Conservation (phyloP, 2,329 filamentous ascomycete species). For the Claviceps maximensis region DNA sequence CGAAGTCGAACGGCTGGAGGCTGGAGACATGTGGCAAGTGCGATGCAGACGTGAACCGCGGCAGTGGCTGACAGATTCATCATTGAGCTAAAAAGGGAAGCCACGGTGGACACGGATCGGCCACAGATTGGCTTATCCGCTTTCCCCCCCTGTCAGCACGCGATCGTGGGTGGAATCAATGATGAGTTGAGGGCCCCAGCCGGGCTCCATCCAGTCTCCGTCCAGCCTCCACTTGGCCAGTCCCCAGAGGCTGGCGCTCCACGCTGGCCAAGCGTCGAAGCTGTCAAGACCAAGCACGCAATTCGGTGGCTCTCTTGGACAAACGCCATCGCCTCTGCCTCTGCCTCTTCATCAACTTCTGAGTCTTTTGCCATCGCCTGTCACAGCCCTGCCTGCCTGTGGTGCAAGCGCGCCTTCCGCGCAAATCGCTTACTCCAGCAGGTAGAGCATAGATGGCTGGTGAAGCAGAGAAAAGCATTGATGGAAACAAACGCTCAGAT, state of each 20-base stretch:
- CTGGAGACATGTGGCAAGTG: too few species aligned
- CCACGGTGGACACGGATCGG: background rate
- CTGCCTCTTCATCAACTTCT: background rate
- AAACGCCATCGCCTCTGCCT: slow-evolving; percentile 2
- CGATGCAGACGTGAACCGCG: background rate
- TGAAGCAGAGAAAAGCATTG: too few species aligned
- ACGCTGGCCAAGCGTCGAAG: background rate
- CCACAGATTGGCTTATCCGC: background rate
- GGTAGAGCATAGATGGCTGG: too few species aligned
- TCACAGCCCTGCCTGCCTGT: too few species aligned
- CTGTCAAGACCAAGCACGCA: slow-evolving; percentile 23
- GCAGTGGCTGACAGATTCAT: background rate
- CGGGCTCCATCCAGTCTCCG: background rate
- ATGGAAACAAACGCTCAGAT: too few species aligned
- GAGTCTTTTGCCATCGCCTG: background rate
- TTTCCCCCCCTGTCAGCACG: slow-evolving; percentile 2
- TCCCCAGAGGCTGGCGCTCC: background rate
- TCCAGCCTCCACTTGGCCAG: background rate
- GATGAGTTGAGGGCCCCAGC: background rate
- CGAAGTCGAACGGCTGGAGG: background rate
- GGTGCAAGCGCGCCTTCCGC: background rate
- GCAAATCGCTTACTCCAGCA: background rate
- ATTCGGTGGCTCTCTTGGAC: slow-evolving; percentile 15
- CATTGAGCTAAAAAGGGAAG: background rate
- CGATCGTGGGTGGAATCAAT: too few species aligned